Conservation (phyloP, 2,329 filamentous ascomycete species). For the Venturia oleaginea region DNA sequence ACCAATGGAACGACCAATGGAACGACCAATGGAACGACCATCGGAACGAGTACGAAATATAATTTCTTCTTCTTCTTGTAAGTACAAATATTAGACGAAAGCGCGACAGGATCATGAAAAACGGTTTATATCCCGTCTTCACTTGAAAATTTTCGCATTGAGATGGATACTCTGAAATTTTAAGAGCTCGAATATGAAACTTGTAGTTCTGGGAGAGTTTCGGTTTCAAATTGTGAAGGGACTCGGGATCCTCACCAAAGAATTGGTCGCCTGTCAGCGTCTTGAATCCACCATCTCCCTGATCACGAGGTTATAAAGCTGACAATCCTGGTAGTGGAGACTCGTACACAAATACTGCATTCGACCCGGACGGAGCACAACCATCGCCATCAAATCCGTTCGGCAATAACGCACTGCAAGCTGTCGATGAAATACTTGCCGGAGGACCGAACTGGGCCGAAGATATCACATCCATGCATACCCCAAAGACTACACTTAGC, state of each 20-base stretch:
- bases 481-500: background rate
- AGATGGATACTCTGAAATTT: background rate
- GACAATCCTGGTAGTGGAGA: background rate
- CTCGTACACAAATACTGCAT: constrained; percentile 1
- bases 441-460: background rate
- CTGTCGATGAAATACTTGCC: background rate
- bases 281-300: too few species aligned
- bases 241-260: too few species aligned
- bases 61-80: constrained; percentile 5
- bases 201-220: background rate
- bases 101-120: background rate
- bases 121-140: too few species aligned
- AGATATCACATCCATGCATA: background rate
- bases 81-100: background rate
- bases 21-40: background rate
- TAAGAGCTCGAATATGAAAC: background rate
- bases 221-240: background rate
- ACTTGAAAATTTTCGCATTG: too few species aligned
- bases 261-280: too few species aligned
- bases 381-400: background rate
- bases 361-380: background rate
- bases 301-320: background rate
- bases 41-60: background rate
- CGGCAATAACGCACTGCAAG: background rate
- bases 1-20: background rate